These are phyloP conservation scores for Cudoniella acicularis DNA, from an alignment of 495 filamentous ascomycete genomes.

Conservation along the genomic window DNA sequence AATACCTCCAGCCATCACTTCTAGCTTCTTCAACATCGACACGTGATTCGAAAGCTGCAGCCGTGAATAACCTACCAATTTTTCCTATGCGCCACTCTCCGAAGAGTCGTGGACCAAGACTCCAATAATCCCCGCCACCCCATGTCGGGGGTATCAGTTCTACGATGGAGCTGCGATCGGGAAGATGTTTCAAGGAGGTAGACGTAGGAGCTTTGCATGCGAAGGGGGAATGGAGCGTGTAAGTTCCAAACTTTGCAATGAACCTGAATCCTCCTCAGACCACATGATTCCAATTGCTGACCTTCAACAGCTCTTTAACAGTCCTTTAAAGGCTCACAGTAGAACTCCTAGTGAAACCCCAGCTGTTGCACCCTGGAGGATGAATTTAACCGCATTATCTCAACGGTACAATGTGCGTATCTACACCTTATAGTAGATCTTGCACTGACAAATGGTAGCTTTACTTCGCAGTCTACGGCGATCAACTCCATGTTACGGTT, in stretches of 20 bases:
- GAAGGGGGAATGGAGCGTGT: not conserved
- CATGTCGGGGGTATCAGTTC: not conserved
- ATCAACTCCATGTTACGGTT: slow-evolving; percentile 69
- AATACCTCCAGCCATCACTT: too few species aligned
- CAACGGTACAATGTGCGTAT: slow-evolving; percentile 41
- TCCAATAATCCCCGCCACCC: too few species aligned
- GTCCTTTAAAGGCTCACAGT: slow-evolving; percentile 16
- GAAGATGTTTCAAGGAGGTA: slow-evolving; percentile 3
- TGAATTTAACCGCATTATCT: slow-evolving; percentile 48
- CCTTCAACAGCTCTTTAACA: not conserved
- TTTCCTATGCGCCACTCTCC: not conserved
- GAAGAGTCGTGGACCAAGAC: too few species aligned
- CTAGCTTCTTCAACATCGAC: too few species aligned
- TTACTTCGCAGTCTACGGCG: slow-evolving; percentile 71
- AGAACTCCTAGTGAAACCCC: too few species aligned
- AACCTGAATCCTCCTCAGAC: not conserved
- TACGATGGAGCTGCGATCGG: not conserved
- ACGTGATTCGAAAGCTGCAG: too few species aligned
- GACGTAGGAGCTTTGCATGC: not conserved
- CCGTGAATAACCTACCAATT: not conserved
- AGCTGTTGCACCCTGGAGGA: slow-evolving; percentile 34
- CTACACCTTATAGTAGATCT: not conserved
- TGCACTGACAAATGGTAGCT: slow-evolving; percentile 35
- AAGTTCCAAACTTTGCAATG: not conserved
- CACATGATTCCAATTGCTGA: not conserved